Evolutionary conservation across 2,329 filamentous ascomycete genomes (phyloP).

Genomic region (Fusarium lateritium): DNA sequence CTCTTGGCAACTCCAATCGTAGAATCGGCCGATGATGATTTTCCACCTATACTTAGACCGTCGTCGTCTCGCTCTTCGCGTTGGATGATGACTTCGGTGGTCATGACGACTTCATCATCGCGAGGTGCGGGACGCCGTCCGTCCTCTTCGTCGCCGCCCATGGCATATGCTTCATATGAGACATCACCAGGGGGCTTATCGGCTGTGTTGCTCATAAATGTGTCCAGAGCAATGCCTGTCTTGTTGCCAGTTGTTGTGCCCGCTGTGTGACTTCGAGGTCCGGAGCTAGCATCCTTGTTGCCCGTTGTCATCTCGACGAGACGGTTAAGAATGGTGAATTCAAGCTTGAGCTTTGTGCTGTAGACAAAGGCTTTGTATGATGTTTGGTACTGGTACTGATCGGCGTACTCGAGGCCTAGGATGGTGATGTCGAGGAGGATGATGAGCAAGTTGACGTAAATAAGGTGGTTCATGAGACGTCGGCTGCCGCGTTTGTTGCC

Average conservation of each 20-base stretch:
- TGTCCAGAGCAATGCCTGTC: conserved; percentile 42
- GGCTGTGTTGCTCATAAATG: conserved; percentile 31
- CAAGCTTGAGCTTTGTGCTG: conserved; percentile 58
- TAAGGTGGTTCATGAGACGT: conserved; percentile 56
- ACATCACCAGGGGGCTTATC: conserved; percentile 30
- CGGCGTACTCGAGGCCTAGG: conserved; percentile 55
- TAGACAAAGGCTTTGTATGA: conserved; percentile 57
- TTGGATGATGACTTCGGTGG: conserved; percentile 44
- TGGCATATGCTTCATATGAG: conserved; percentile 46
- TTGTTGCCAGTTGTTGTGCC: conserved; percentile 29
- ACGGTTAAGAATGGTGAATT: conserved; percentile 58
- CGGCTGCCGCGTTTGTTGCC: conserved; percentile 42
- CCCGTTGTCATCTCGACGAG: conserved; percentile 54
- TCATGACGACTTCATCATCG: conserved; percentile 46
- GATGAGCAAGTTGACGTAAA: conserved; percentile 63
- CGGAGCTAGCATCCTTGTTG: conserved; percentile 46
- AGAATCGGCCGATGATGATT: conserved; percentile 33
- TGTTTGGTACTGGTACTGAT: conserved; percentile 56
- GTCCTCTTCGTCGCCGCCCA: conserved; percentile 41
- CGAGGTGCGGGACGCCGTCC: conserved; percentile 1
- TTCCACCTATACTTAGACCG: conserved; percentile 33
- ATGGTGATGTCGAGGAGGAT: conserved; percentile 62
- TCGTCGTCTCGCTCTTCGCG: conserved; percentile 44
- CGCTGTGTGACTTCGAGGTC: conserved; percentile 34
- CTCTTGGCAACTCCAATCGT: conserved; percentile 27